Conservation (phyloP, 2,329 filamentous ascomycete species). For the Xylariaceae sp. region DNA sequence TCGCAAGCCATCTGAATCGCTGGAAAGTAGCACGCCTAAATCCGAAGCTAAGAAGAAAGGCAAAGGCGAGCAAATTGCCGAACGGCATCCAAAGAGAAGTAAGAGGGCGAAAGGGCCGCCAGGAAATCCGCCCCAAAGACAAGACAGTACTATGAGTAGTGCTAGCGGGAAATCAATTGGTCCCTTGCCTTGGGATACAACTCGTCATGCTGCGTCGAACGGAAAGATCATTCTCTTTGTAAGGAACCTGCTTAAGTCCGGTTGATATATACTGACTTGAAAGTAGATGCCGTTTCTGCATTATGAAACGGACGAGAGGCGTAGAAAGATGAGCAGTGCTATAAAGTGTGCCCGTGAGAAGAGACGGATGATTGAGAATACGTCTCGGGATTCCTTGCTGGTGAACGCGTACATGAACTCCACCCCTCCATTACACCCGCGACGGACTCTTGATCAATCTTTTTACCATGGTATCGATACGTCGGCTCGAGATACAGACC, state of each 20-base stretch:
- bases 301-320: conserved; percentile 57
- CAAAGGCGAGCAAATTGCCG: conserved; percentile 36
- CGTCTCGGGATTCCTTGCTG: conserved; percentile 43
- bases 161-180: conserved; percentile 17
- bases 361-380: conserved; percentile 27
- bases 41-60: conserved; percentile 35
- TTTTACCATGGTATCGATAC: conserved; percentile 66
- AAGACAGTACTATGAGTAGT: conserved; percentile 25
- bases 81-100: conserved; percentile 34
- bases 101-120: conserved; percentile 35
- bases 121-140: conserved; percentile 35
- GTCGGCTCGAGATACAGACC: conserved; percentile 56
- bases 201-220: conserved; percentile 29
- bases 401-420: conserved; percentile 46
- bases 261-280: not conserved
- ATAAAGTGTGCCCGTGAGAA: conserved; percentile 37
- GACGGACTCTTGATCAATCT: conserved; percentile 64
- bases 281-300: conserved; percentile 63
- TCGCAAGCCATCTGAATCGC: conserved; percentile 20
- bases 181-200: conserved; percentile 30
- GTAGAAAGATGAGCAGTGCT: conserved; percentile 55
- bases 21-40: conserved; percentile 22
- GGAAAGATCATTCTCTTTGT: conserved; percentile 39
- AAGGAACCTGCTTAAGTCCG: conserved; percentile 11
- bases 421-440: conserved; percentile 53